Base-by-base conservation (phyloP, 495 filamentous ascomycete genomes). In the Elaphomyces granulatus region DNA sequence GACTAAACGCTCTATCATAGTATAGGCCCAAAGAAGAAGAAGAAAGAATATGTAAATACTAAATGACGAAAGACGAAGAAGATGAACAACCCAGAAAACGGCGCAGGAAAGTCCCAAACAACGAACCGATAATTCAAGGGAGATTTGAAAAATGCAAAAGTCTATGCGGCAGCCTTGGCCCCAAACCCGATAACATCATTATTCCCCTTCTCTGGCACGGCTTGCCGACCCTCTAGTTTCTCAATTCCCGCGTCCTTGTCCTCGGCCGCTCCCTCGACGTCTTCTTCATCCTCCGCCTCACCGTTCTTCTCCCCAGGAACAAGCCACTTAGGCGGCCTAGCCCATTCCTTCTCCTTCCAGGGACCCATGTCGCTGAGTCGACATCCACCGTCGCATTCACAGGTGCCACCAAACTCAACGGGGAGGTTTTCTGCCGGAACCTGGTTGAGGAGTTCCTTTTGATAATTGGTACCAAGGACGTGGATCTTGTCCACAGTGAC, bases 401-500 rank as follows among this genome's bases (percentile, higher is more conserved):
- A 98, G 14, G 54, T 66, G 21, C 90, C 90, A 36, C 92, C 92
- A 50, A 94, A 92, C 47, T 76, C 63, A 53, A 74, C 78, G 18
- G 90, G 90, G 40, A 98, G 67, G 58, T 95, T 95, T 70, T 96
- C 87, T 40, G 71, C 68, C 2, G 92, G 85, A 3, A 98, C 75
- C 65, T 98, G 90, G 33, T 52, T 61, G 28, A 94, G 66, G 30
- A 98, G 68, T 50, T 93, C 84, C 49, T 73, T 72, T 65, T 92
- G 70, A 66, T 95, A 96, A 28, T 68, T 62, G 47, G 66, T 63
- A 43, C 87, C 86, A 10, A 96, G 71, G 37, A 98, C 75, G 59
- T 94, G 79, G 56, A 98, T 98, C 75, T 98, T 98, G 44, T 75
- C 66, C 23, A 94, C 87, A 17, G 90, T 98, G 50, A 96, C 85